Conservation (phyloP, 495 filamentous ascomycete genomes). For the Aspergillus egyptiacus region DNA sequence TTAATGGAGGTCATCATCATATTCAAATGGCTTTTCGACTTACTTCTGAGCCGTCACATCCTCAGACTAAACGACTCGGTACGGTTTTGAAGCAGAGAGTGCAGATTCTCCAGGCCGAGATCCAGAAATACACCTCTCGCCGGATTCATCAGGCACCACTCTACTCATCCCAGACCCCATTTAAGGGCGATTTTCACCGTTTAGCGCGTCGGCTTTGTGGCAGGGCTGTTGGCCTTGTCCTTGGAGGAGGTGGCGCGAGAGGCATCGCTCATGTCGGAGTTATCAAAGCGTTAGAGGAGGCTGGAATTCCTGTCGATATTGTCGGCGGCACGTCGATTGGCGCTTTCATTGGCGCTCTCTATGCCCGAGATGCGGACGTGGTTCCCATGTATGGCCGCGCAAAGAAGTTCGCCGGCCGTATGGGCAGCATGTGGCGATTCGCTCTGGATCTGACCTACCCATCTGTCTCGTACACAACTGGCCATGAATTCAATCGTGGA, state of each 20-base stretch:
- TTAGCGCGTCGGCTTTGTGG: slow-evolving; percentile 86
- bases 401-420: slow-evolving; percentile 94
- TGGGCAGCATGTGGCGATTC: slow-evolving; percentile 97
- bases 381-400: slow-evolving; percentile 94
- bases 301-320: slow-evolving; percentile 93
- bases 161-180: slow-evolving; percentile 84
- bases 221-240: slow-evolving; percentile 87
- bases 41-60: slow-evolving; percentile 69
- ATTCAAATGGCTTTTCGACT: slow-evolving; percentile 90
- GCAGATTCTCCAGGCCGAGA: slow-evolving; percentile 91
- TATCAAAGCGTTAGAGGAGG: slow-evolving; percentile 91
- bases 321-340: slow-evolving; percentile 96
- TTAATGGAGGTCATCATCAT: slow-evolving; percentile 98
- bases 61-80: slow-evolving; percentile 70
- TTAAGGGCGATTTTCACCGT: slow-evolving; percentile 95
- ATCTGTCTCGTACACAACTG: slow-evolving; percentile 90
- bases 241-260: slow-evolving; percentile 88
- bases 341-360: slow-evolving; percentile 92
- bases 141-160: slow-evolving; percentile 78
- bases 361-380: slow-evolving; percentile 92
- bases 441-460: slow-evolving; percentile 94
- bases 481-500: slow-evolving; percentile 97
- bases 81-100: slow-evolving; percentile 88
- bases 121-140: slow-evolving; percentile 92
- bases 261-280: slow-evolving; percentile 90